Percentiles rank a stretch among this genome's conserved stretches.
phyloP scores from a whole-genome alignment of 75 land plant genomes.

The Isoetes taiwanensis region DNA sequence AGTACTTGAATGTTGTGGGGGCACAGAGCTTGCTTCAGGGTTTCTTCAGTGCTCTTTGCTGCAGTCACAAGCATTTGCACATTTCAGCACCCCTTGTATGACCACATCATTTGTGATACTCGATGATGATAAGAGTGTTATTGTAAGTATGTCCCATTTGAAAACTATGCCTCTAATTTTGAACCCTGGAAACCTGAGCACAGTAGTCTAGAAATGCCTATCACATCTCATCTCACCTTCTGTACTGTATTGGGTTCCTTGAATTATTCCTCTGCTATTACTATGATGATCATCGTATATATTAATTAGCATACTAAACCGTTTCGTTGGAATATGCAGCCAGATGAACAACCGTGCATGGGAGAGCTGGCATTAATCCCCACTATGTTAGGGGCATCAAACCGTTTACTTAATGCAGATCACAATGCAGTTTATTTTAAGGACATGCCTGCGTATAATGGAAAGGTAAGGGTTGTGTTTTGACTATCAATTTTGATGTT shows the following conservation, averaged over 20 bases:
- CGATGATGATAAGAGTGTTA: slow-evolving; percentile 58
- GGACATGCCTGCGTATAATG: slow-evolving; percentile 82
- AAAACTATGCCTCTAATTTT: too few relatives aligned
- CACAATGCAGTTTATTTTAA: slow-evolving; percentile 77
- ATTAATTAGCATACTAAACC: too few relatives aligned
- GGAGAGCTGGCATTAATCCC: slow-evolving; percentile 82
- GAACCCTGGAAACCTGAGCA: too few relatives aligned
- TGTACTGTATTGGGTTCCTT: too few relatives aligned
- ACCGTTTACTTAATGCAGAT: slow-evolving; percentile 83
- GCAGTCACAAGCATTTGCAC: slow-evolving; percentile 83
- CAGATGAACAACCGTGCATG: slow-evolving; percentile 76
- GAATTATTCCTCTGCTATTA: too few relatives aligned
- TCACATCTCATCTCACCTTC: too few relatives aligned
- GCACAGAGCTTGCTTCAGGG: slow-evolving; percentile 72
- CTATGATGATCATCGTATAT: too few relatives aligned
- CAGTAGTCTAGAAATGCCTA: too few relatives aligned
- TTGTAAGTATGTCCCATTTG: slow-evolving; percentile 56
- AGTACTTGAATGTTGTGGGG: slow-evolving; percentile 82
- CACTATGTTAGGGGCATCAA: slow-evolving; percentile 51
- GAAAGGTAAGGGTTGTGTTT: slow-evolving; percentile 85
- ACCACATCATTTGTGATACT: slow-evolving; percentile 52
- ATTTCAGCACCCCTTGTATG: slow-evolving; percentile 73
- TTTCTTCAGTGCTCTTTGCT: slow-evolving; percentile 55
- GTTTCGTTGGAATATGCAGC: slow-evolving; percentile 59
- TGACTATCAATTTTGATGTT: too few relatives aligned